Evolutionary conservation across 352 stramenopile genomes (phyloP), one percentile per base, ranked within the genome.

Genomic region (Phytophthora sojae): DNA sequence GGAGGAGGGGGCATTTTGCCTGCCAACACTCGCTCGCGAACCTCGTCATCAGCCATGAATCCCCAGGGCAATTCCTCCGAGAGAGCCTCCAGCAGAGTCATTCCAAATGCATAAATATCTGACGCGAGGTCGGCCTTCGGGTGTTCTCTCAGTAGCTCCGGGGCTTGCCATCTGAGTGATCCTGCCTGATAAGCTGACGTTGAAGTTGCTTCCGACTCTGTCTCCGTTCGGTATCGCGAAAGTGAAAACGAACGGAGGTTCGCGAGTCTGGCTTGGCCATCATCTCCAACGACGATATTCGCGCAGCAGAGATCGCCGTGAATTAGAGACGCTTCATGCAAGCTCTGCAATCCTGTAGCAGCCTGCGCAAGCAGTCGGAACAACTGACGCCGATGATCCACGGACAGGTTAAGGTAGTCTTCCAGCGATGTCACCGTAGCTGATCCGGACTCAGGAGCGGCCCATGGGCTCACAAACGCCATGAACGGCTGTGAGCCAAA

Each of bases 51-150:
- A 11, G 74, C 64, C 25, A 85, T 51, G 58, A 86, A 85, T 0
- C 84, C 84, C 79, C 79, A 92, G 1, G 86, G 86, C n/a, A 91
- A 52, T 25, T 92, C 84, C 15, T 83, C 80, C 4, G 79, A 77
- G 8, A 89, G 32, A 0, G 84, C 86, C 61, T 94, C 86, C 39
- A 91, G 21, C 14, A 91, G 57, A 17, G 79, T 89, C 80, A 94
- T 88, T 30, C 81, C 86, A 56, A 94, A 81, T 6, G 82, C 76
- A 60, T 89, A 94, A 23, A 94, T 77, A 50, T 94, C 86, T 9
- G 76, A 77, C 1, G 81, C 77, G 15, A 81, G 58, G 11, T 73
- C 64, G 15, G 39, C 66, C 37, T 68, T 67, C 9, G 47, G 35
- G 12, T 70, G n/a, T 0, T 45, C 50, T 58, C 53, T 61, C 6